Base-by-base conservation (phyloP, 495 filamentous ascomycete species). In the Jackrogersella multiformis region DNA sequence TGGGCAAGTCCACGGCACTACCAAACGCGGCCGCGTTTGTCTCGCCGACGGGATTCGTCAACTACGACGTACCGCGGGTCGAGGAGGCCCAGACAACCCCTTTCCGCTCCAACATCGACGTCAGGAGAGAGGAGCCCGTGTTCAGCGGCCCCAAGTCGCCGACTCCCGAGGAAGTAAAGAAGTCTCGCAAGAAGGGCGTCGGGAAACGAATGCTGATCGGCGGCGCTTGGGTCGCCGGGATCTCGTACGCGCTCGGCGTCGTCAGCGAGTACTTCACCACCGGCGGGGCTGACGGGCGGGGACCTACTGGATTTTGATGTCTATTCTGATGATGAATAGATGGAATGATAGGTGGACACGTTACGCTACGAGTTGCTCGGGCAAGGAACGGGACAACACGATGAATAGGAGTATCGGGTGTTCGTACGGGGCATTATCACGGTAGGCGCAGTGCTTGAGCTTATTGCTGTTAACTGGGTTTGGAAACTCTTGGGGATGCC, bases 231-330 rank as follows among this genome's bases (percentile, higher is more conserved):
- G 83, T 88, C 0, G 90, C 84, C 4, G 88, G 81, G 15, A 80
- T 85, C 18, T 87, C 84, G 23, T 94, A 92, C 77, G 85, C 86
- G 2, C 70, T 92, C 38, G 90, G 89, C 2, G 89, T 89, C n/a
- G 82, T 88, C 12, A 77, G 78, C 4, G 89, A 94, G 70, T 88
- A 85, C 57, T 88, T 92, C 72, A 80, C 78, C 48, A 88, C 84
- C 2, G 87, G 87, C 0, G 87, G 86, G 0, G 8, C 46, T 1
- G 85, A 87, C 56, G 87, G 86, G 2, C 74, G 62, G 56, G 85
- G 85, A 0, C 79, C 83, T 3, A 83, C 83, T 46, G 85, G 79
- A 1, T 83, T 89, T 49, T 82, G 61, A 76, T 56, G 26, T 24
- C 4, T 26, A 3, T 16, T 2, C 30, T 28, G 8, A 15, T 13